A percentile compares a stretch with the other conserved stretches of the same genome.
These are phyloP conservation scores for Fraxinus quadrangulata DNA, from an alignment of 257 asterid genomes.

Conservation along the genomic window DNA sequence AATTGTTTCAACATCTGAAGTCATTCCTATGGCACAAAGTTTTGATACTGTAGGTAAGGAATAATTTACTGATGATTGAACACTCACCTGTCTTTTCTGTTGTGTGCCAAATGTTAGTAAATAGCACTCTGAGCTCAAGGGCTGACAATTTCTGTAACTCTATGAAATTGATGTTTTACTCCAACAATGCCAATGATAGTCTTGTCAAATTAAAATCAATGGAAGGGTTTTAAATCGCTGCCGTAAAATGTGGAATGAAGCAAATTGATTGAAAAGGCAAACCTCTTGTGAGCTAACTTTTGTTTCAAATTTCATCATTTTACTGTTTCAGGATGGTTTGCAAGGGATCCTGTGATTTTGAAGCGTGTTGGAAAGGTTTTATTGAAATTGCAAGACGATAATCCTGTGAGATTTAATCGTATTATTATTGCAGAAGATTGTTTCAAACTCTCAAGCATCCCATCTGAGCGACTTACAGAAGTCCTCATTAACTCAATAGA, in stretches of 20 bases:
- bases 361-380: slow-evolving; percentile 70
- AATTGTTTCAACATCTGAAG: slow-evolving; percentile 59
- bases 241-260: not conserved
- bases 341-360: slow-evolving; percentile 66
- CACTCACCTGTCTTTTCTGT: not conserved
- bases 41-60: slow-evolving; percentile 83
- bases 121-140: not conserved
- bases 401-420: slow-evolving; percentile 31
- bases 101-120: not conserved
- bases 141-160: not conserved
- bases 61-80: not conserved
- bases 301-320: not conserved
- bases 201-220: not conserved
- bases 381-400: slow-evolving; percentile 39
- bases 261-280: not conserved
- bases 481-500: slow-evolving; percentile 44
- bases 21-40: slow-evolving; percentile 91
- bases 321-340: slow-evolving; percentile 80
- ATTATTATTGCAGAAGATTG: slow-evolving; percentile 81
- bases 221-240: not conserved
- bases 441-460: slow-evolving; percentile 61
- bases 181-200: not conserved
- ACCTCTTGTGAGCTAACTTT: not conserved
- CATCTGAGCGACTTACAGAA: slow-evolving; percentile 35
- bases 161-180: not conserved